Conservation (phyloP, 2,329 filamentous ascomycete species). For the Talaromyces pinophilus region DNA sequence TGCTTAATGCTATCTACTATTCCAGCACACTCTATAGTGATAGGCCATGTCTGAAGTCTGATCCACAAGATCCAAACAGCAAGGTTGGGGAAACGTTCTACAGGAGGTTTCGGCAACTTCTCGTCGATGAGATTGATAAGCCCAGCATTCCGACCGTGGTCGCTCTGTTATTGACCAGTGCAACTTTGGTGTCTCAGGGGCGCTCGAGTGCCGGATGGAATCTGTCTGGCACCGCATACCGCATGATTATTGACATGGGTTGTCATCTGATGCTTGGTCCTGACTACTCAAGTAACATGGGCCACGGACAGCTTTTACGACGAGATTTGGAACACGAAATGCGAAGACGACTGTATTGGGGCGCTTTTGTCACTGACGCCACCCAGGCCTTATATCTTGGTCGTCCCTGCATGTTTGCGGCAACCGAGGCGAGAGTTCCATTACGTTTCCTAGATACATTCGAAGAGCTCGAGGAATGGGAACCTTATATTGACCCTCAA, state of each 20-base stretch:
- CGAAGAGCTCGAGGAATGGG: constrained; percentile 28
- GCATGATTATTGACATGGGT: constrained; percentile 44
- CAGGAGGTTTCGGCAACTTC: not conserved
- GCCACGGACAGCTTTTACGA: not conserved
- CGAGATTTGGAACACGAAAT: not conserved
- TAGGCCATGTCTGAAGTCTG: not conserved
- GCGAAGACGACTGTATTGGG: not conserved
- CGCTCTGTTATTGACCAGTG: constrained; percentile 36
- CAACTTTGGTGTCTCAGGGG: constrained; percentile 38
- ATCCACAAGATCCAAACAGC: not conserved
- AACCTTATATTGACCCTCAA: constrained; percentile 25
- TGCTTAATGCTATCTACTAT: not conserved
- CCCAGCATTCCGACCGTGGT: not conserved
- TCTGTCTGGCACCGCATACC: constrained; percentile 41
- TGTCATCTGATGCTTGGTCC: not conserved
- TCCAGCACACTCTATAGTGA: not conserved
- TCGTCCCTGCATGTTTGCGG: not conserved
- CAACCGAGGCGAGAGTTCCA: constrained; percentile 23
- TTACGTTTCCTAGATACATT: constrained; percentile 27
- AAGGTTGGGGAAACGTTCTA: not conserved
- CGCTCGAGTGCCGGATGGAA: constrained; percentile 41
- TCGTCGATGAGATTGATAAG: not conserved
- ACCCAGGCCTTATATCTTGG: not conserved
- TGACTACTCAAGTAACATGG: not conserved
- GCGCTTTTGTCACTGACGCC: not conserved